Evolutionary conservation across 2,329 filamentous ascomycete genomes (phyloP), one percentile per base, ranked within the genome.

Genomic region (Exophiala alcalophila): DNA sequence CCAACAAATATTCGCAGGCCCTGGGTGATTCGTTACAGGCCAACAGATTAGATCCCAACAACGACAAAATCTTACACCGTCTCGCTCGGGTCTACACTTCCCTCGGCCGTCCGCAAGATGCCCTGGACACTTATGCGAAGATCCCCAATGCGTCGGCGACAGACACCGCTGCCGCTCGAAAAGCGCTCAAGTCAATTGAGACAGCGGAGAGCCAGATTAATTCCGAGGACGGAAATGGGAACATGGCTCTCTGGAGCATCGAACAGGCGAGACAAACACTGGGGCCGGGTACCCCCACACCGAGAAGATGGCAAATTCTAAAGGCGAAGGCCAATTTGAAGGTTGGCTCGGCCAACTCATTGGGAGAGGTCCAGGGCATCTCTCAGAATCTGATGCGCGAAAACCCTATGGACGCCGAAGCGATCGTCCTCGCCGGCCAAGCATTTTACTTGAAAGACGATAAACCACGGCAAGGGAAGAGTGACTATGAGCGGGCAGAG

Each of bases 331-430:
- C 91, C 7, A 86, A 94, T 60, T 69, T 98, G 49, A 91, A 90
- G 70, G 94, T 97, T 83, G 88, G 86, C 47, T 89, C 86, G 49
- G 78, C 82, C 45, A 96, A 96, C 66, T 83, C 88, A 8, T 72
- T 95, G 5, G 90, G 89, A 23, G 90, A 96, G 64, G 91, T 89
- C 4, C 88, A 94, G 67, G 94, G 90, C 61, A 81, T 97, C 40
- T 89, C 89, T 57, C 95, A 96, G 80, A 79, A 78, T 2, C 68
- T 98, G 56, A 74, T 98, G 50, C 81, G 92, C 39, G 75, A 78
- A 61, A 97, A 97, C 70, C 88, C 75, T 63, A 84, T 91, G 62
- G 92, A 98, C 60, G 90, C 92, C 2, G 92, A 98, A 68, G 92
- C 91, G 1, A 72, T 98, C 52, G 86, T 96, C 4, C 78, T 98